Conservation (phyloP, 2,329 filamentous ascomycete species). For the Apiospora marii region DNA sequence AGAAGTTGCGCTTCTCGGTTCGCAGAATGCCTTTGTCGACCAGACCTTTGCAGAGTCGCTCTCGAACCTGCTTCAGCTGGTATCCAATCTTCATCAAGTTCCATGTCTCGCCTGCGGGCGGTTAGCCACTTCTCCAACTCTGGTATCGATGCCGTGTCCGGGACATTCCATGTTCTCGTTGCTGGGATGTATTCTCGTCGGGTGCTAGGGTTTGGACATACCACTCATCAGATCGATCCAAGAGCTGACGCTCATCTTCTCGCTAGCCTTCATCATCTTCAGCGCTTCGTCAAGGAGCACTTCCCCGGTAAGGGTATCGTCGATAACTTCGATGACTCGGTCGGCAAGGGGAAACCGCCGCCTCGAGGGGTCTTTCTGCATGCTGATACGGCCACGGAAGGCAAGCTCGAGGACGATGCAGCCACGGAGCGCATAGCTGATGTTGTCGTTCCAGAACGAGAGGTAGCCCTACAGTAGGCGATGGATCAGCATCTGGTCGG, state of each 20-base stretch:
- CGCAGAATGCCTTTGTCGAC: constrained; percentile 98
- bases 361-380: constrained; percentile 95
- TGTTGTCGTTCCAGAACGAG: constrained; percentile 99
- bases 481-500: constrained; percentile 29
- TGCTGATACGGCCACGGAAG: constrained; percentile 94
- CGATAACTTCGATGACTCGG: constrained; percentile 94
- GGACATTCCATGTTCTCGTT: neutral
- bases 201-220: constrained; percentile 53
- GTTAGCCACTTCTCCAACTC: constrained; percentile 17
- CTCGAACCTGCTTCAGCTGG: constrained; percentile 98
- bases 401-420: constrained; percentile 98
- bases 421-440: constrained; percentile 94
- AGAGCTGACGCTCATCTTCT: constrained; percentile 99
- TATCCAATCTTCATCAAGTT: constrained; percentile 99
- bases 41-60: constrained; percentile 94
- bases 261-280: constrained; percentile 99
- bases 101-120: constrained; percentile 87
- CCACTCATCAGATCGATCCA: constrained; percentile 99
- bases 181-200: constrained; percentile 24
- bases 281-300: constrained; percentile 96
- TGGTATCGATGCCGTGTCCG: neutral
- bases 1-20: constrained; percentile 98
- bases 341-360: constrained; percentile 93
- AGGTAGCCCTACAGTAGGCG: constrained; percentile 79
- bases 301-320: constrained; percentile 95